Percentiles rank a stretch among this genome's conserved stretches.
Evolutionary conservation across 2,329 filamentous ascomycete species (phyloP).

Genomic region (Pestalotiopsis sp.): DNA sequence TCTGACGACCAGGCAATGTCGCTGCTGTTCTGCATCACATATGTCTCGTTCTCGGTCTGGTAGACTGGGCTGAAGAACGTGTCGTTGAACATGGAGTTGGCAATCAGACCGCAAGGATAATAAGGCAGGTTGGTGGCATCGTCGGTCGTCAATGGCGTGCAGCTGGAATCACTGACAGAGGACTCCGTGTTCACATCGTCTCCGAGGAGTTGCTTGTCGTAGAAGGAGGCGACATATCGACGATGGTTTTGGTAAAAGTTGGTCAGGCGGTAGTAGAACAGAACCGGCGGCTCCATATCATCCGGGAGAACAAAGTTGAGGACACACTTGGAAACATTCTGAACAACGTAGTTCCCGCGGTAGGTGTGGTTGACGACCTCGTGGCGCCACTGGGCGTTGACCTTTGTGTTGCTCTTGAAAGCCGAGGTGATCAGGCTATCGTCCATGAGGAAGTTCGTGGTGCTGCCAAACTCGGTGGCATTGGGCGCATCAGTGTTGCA

Average conservation of each 20-base stretch:
- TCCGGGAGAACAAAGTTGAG: conserved; percentile 81
- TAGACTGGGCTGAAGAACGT: conserved; percentile 71
- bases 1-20: conserved; percentile 90
- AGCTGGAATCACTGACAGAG: conserved; percentile 70
- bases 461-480: background rate
- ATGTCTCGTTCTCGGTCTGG: conserved; percentile 60
- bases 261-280: conserved; percentile 92
- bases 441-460: conserved; percentile 50
- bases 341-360: conserved; percentile 29
- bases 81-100: conserved; percentile 97
- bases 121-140: conserved; percentile 64
- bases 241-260: conserved; percentile 99
- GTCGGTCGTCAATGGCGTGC: conserved; percentile 66
- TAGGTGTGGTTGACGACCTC: conserved; percentile 39
- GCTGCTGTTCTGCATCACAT: conserved; percentile 69
- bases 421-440: conserved; percentile 61
- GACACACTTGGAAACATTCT: conserved; percentile 57
- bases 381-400: conserved; percentile 39
- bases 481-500: conserved; percentile 63
- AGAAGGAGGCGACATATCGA: conserved; percentile 90
- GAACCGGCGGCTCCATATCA: conserved; percentile 77
- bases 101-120: conserved; percentile 94
- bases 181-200: conserved; percentile 55
- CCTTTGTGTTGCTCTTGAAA: conserved; percentile 62
- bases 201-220: conserved; percentile 79